Conservation (phyloP, 2,329 filamentous ascomycete species). For the Fusarium ramigenum region DNA sequence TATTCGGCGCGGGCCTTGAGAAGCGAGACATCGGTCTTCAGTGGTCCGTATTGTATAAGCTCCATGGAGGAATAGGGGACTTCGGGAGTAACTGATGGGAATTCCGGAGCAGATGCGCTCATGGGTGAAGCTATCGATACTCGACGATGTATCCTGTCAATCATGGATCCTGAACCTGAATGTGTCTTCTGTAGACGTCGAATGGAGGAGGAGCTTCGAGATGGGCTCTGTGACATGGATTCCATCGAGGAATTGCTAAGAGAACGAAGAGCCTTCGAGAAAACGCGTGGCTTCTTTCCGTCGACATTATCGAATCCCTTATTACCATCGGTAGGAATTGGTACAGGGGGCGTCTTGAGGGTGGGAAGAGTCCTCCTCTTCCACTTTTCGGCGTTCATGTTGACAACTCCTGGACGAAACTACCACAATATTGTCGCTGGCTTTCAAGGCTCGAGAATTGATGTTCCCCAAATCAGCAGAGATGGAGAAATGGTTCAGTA, state of each 20-base stretch:
- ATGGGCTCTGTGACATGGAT: slow-evolving; percentile 47
- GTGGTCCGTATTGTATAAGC: slow-evolving; percentile 55
- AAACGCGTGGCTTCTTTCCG: slow-evolving; percentile 48
- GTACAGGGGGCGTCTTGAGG: slow-evolving; percentile 38
- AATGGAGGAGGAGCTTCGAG: slow-evolving; percentile 46
- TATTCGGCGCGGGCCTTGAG: slow-evolving; percentile 61
- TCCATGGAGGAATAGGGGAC: slow-evolving; percentile 50
- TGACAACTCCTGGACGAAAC: not conserved
- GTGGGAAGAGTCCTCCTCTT: slow-evolving; percentile 48
- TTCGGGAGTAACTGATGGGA: slow-evolving; percentile 44
- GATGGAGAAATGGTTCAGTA: slow-evolving; percentile 12
- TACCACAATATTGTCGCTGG: not conserved
- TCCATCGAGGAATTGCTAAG: slow-evolving; percentile 54
- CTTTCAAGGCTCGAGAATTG: slow-evolving; percentile 3
- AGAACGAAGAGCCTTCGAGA: slow-evolving; percentile 52
- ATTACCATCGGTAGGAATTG: slow-evolving; percentile 29
- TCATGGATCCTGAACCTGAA: slow-evolving; percentile 53
- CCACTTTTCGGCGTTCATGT: slow-evolving; percentile 49
- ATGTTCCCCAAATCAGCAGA: slow-evolving; percentile 7
- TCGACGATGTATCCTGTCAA: slow-evolving; percentile 53
- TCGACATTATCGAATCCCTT: slow-evolving; percentile 42
- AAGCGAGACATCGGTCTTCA: slow-evolving; percentile 61
- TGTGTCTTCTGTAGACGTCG: slow-evolving; percentile 52
- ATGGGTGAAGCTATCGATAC: slow-evolving; percentile 51
- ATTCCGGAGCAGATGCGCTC: slow-evolving; percentile 45